Base-by-base conservation (phyloP, 2,329 filamentous ascomycete genomes). In the Fusarium brachygibbosum region DNA sequence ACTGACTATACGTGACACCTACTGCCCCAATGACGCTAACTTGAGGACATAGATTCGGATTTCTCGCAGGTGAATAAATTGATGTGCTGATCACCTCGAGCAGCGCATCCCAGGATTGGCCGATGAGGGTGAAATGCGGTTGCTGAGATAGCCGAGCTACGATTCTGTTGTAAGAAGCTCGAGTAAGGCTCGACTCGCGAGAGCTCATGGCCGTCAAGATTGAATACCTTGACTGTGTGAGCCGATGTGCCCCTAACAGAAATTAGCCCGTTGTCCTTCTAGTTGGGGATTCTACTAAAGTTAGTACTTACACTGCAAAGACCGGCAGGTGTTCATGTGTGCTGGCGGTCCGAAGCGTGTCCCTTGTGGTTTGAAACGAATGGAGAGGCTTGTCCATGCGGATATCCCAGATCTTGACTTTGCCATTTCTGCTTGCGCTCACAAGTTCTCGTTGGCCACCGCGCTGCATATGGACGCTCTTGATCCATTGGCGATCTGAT, bases 301-400 rank as follows among this genome's bases (percentile, higher is more conserved):
- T 29, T 45, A 34, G 32, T 40, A 89, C 91, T 86, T 90, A 94
- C 91, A 94, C 89, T 72, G 93, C 93, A 83, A 99, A 98, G 14
- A 99, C 94, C 28, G 96, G 96, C 55, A 97, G 88, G 80, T 99
- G 96, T 80, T 99, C 96, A 79, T 99, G 96, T 41, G 96, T 94
- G 78, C 92, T 96, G 59, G 97, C 87, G 19, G 93, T 97, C 57
- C 94, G 89, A 64, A 97, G 85, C 11, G 91, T 92, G 74, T 94
- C 90, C 63, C 87, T 89, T 5, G 93, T 95, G 9, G 91, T 90
- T 76, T 89, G 86, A 74, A 95, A 91, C 3, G 89, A 89, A 63
- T 90, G 89, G 51, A 97, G 84, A 7, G 92, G 90, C 71, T 86
- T 86, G 68, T 96, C 92, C 89, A 93, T 93, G 49, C 96, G 89